Base-by-base conservation (phyloP, 2,329 filamentous ascomycete species). In the Lachnellula occidentalis region DNA sequence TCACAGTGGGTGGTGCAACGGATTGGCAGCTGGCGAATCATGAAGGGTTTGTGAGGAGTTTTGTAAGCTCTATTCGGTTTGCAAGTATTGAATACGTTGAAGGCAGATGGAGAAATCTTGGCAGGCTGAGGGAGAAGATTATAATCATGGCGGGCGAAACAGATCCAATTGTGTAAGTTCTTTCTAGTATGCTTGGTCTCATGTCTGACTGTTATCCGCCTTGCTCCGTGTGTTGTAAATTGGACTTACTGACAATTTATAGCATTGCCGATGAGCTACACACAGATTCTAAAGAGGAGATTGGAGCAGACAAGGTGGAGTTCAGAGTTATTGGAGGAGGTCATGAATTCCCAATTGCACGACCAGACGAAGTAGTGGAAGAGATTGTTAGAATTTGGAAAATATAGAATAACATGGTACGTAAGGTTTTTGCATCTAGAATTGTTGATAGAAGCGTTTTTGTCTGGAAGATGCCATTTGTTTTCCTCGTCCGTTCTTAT, bases 321-420 rank as follows among this genome's bases (percentile, higher is more conserved):
- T 82, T 79, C 76, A 73, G 70, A 34, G 66, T 79, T 11, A 69
- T 85, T 1, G 74, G 75, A 0, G 80, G 79, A 1, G 77, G 75
- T 1, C 82, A 86, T 62, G 81, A 86, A 59, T 85, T 85, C 61
- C 80, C 82, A 15, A 83, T 84, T 72, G 81, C 80, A n/a, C 74
- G 78, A 55, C 66, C 72, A 0, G 62, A 68, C 6, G 65, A 71
- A 36, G 75, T 79, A 11, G 61, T 82, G 55, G 63, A 68, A 42
- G 72, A 72, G 53, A 70, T 84, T 9, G 75, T 77, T 53, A 67
- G 70, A 31, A 75, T 79, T 54, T 83, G 78, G 78, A 45, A 37
- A 22, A 27, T 54, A 45, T 57, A 55, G 22, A 41, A 15, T n/a
- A 21, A 31, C 5, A 12, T 17, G 22, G 43, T 45, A 17, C 4